Evolutionary conservation across 768 basidiomycete genomes (phyloP).

Genomic region (Kwoniella shandongensis): DNA sequence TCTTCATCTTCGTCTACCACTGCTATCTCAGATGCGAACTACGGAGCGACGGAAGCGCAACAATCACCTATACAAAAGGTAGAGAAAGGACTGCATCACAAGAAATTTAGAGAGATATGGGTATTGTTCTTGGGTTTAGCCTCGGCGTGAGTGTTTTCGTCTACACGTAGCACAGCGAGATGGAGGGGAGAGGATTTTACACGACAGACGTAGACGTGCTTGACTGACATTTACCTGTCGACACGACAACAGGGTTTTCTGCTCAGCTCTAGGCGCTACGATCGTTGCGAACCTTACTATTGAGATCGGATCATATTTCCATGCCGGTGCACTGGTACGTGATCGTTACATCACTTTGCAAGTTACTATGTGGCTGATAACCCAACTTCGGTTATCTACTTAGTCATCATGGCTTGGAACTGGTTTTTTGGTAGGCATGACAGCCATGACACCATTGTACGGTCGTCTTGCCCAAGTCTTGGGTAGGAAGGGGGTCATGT

Average conservation of each 20-base stretch:
- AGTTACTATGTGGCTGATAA: too few relatives aligned
- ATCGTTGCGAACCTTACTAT: conserved; percentile 45
- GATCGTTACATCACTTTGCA: too few relatives aligned
- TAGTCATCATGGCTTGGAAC: conserved; percentile 44
- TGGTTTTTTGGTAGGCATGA: conserved; percentile 37
- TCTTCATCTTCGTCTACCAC: too few relatives aligned
- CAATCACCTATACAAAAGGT: background rate
- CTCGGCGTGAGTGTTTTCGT: conserved; percentile 26
- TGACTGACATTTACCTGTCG: too few relatives aligned
- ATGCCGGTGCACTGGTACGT: conserved; percentile 39
- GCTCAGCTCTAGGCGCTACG: conserved; percentile 35
- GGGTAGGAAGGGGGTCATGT: conserved; percentile 36
- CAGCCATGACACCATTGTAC: conserved; percentile 45
- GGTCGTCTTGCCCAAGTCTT: conserved; percentile 33
- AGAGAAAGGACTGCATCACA: conserved; percentile 15
- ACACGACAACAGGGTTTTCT: conserved; percentile 40
- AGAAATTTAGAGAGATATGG: conserved; percentile 39
- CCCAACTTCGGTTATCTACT: too few relatives aligned
- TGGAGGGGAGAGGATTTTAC: too few relatives aligned
- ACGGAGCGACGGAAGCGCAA: conserved; percentile 3
- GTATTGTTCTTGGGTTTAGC: conserved; percentile 37
- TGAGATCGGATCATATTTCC: conserved; percentile 45
- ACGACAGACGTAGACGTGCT: too few relatives aligned
- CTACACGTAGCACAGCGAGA: too few relatives aligned
- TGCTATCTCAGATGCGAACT: background rate